Evolutionary conservation across 2,329 filamentous ascomycete species (phyloP).

Genomic region (Ophiosphaerella narmari): DNA sequence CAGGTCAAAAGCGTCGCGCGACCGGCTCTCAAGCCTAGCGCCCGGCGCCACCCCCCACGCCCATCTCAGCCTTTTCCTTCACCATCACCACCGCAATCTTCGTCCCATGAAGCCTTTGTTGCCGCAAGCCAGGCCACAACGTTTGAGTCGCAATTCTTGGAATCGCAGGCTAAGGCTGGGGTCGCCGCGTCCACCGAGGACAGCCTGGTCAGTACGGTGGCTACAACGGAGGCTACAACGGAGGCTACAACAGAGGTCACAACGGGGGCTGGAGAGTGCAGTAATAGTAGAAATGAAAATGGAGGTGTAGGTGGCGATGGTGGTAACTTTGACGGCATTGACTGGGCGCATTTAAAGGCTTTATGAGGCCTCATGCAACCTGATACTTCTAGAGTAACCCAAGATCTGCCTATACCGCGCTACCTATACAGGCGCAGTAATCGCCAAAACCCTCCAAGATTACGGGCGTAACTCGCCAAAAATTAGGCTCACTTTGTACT

Average conservation of each 20-base stretch:
- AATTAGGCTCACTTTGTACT: conserved; percentile 8
- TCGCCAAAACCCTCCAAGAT: background rate
- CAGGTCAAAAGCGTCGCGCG: no score
- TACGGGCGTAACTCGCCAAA: background rate
- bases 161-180: background rate
- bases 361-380: background rate
- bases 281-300: no score
- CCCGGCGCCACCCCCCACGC: background rate
- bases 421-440: conserved; percentile 2
- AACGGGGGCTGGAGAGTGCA: no score
- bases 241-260: background rate
- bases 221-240: background rate
- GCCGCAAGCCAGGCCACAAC: conserved; percentile 1
- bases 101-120: background rate
- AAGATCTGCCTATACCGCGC: conserved; percentile 7
- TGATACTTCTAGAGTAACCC: background rate
- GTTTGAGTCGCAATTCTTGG: conserved; percentile 1
- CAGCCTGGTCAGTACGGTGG: background rate
- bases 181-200: background rate
- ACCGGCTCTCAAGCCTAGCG: no score
- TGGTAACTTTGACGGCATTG: background rate
- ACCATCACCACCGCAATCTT: background rate
- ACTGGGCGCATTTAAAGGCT: background rate
- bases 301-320: background rate
- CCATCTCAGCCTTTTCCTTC: background rate